Evolutionary conservation across 2,329 filamentous ascomycete species (phyloP).

Genomic region (Alternaria consortialis): DNA sequence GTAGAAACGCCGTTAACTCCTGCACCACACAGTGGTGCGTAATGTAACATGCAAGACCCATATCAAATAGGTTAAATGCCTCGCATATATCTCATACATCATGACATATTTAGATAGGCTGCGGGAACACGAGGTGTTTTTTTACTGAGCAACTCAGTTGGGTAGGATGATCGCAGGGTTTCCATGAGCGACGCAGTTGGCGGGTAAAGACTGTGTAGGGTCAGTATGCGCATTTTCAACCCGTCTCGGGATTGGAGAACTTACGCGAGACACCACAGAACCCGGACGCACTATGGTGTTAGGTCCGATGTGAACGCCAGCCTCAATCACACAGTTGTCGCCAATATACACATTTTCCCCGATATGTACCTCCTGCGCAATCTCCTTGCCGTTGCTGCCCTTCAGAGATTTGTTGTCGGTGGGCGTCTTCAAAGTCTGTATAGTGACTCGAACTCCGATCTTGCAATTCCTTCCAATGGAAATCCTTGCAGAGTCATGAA

Average conservation of each 20-base stretch:
- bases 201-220: slow-evolving; percentile 54
- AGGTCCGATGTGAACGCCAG: slow-evolving; percentile 63
- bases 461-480: slow-evolving; percentile 78
- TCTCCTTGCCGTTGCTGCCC: slow-evolving; percentile 75
- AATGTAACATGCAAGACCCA: slow-evolving; percentile 15
- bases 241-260: slow-evolving; percentile 29
- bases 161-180: slow-evolving; percentile 54
- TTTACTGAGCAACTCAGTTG: slow-evolving; percentile 25
- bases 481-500: slow-evolving; percentile 86
- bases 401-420: slow-evolving; percentile 77
- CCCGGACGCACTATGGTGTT: slow-evolving; percentile 64
- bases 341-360: slow-evolving; percentile 76
- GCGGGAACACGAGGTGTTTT: not conserved
- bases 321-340: slow-evolving; percentile 67
- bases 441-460: slow-evolving; percentile 81
- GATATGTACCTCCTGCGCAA: slow-evolving; percentile 77
- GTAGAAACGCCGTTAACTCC: slow-evolving; percentile 22
- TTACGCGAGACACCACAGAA: slow-evolving; percentile 64
- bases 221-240: slow-evolving; percentile 21
- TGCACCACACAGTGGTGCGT: slow-evolving; percentile 18
- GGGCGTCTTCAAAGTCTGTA: slow-evolving; percentile 78
- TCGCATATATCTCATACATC: not conserved
- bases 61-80: not conserved
- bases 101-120: not conserved
- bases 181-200: slow-evolving; percentile 57